Evolutionary conservation across 2,329 filamentous ascomycete species (phyloP).

Genomic region (Fusarium verrucosum): DNA sequence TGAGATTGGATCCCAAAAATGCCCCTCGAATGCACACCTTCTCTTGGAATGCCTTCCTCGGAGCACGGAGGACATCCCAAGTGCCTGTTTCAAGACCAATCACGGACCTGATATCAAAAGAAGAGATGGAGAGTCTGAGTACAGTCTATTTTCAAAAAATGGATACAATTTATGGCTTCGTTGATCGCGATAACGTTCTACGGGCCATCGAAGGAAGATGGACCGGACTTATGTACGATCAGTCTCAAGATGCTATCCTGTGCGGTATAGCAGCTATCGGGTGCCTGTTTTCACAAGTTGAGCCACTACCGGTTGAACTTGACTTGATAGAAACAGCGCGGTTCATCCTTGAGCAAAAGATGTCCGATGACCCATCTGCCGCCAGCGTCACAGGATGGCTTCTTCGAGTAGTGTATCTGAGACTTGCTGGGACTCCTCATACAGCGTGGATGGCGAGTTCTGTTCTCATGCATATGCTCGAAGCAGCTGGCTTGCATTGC

Average conservation of each 20-base stretch:
- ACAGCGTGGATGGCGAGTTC: slow-evolving; percentile 66
- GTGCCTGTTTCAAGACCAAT: slow-evolving; percentile 49
- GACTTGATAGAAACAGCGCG: slow-evolving; percentile 59
- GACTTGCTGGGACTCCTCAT: slow-evolving; percentile 63
- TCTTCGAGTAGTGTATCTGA: slow-evolving; percentile 62
- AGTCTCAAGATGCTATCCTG: slow-evolving; percentile 52
- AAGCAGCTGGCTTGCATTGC: slow-evolving; percentile 60
- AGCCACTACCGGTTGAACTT: slow-evolving; percentile 54
- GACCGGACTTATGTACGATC: slow-evolving; percentile 38
- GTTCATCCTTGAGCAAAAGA: slow-evolving; percentile 54
- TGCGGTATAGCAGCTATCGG: slow-evolving; percentile 66
- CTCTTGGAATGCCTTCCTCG: slow-evolving; percentile 60
- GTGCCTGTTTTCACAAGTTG: slow-evolving; percentile 58
- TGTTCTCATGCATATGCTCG: slow-evolving; percentile 65
- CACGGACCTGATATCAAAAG: slow-evolving; percentile 56
- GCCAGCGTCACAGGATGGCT: slow-evolving; percentile 61
- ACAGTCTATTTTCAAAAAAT: slow-evolving; percentile 63
- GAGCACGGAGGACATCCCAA: slow-evolving; percentile 38
- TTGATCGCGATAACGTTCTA: slow-evolving; percentile 48
- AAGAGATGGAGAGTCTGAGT: slow-evolving; percentile 58
- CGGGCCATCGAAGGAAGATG: slow-evolving; percentile 47
- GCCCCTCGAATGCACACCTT: slow-evolving; percentile 64
- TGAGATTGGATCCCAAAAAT: slow-evolving; percentile 62
- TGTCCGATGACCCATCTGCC: slow-evolving; percentile 47
- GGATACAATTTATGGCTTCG: slow-evolving; percentile 62